Conservation (phyloP, 768 basidiomycete genomes). For the Phlebiopsis gigantea region DNA sequence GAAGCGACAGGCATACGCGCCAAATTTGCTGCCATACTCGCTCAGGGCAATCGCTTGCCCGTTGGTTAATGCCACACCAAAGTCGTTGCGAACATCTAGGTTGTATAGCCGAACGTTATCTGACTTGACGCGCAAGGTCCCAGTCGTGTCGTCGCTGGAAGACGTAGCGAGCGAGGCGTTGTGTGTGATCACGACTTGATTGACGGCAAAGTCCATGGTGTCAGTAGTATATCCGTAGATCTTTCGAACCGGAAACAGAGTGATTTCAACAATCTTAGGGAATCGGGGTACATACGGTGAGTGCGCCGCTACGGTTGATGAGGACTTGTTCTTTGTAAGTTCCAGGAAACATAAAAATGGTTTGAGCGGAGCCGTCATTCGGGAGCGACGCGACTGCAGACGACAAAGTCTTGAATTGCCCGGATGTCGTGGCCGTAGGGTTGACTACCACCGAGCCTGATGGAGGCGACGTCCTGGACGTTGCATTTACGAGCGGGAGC, state of each 20-base stretch:
- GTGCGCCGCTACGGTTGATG: background rate
- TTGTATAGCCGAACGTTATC: background rate
- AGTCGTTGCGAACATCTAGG: slow-evolving; percentile 2
- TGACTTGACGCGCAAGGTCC: background rate
- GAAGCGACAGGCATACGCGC: slow-evolving; percentile 4
- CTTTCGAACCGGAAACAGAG: background rate
- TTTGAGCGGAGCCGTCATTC: background rate
- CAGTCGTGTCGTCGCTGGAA: background rate
- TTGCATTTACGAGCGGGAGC: background rate
- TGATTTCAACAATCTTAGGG: background rate
- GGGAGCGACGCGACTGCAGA: slow-evolving; percentile 1
- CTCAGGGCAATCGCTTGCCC: slow-evolving; percentile 3
- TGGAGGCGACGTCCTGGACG: background rate
- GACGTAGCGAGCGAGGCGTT: slow-evolving; percentile 1
- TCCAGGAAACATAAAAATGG: background rate
- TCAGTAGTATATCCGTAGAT: background rate
- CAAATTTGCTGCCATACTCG: background rate
- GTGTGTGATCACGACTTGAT: slow-evolving; percentile 3
- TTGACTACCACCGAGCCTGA: background rate
- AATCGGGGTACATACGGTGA: background rate
- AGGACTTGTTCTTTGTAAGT: slow-evolving; percentile 1
- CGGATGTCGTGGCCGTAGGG: background rate
- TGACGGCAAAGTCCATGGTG: background rate
- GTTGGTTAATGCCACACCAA: slow-evolving; percentile 1
- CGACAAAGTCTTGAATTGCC: background rate